phyloP scores from a whole-genome alignment of 192 early-diverging fungal genomes.

The Phlyctochytrium arcticum region DNA sequence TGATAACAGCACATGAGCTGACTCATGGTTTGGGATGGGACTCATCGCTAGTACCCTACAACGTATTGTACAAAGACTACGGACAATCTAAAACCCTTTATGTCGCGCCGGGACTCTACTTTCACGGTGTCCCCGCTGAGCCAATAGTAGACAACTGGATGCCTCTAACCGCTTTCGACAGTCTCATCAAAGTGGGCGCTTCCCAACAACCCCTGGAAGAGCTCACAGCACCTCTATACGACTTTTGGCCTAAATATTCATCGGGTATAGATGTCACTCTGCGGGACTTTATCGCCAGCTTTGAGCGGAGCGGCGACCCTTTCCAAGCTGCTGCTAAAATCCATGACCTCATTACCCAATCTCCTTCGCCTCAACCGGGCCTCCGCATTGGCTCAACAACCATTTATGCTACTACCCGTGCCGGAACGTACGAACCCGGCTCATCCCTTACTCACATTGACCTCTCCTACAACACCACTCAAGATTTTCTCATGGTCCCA shows the following conservation, averaged over 20 bases:
- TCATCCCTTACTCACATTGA: conserved; percentile 32
- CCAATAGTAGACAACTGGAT: conserved; percentile 18
- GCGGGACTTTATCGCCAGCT: conserved; percentile 12
- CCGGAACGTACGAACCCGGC: conserved; percentile 14
- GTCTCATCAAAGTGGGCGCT: background rate
- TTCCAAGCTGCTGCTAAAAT: conserved; percentile 6
- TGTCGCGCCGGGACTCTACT: conserved; percentile 28
- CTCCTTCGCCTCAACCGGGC: background rate
- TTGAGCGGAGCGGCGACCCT: conserved; percentile 18
- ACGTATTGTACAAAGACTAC: background rate
- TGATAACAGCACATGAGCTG: conserved; percentile 32
- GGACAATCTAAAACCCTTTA: conserved; percentile 6
- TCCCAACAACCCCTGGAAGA: background rate
- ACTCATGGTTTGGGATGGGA: conserved; percentile 42
- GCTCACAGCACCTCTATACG: background rate
- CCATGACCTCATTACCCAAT: background rate
- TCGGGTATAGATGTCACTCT: background rate
- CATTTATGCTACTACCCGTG: background rate
- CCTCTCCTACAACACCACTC: conserved; percentile 17
- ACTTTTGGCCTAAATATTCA: background rate
- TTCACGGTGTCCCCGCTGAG: conserved; percentile 1
- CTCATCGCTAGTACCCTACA: conserved; percentile 14
- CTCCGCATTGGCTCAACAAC: conserved; percentile 5
- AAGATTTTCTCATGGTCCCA: conserved; percentile 42
- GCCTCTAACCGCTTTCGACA: conserved; percentile 24